Conservation (phyloP, 1,284 basidiomycete genomes). For the Phellinidium pouzarii region DNA sequence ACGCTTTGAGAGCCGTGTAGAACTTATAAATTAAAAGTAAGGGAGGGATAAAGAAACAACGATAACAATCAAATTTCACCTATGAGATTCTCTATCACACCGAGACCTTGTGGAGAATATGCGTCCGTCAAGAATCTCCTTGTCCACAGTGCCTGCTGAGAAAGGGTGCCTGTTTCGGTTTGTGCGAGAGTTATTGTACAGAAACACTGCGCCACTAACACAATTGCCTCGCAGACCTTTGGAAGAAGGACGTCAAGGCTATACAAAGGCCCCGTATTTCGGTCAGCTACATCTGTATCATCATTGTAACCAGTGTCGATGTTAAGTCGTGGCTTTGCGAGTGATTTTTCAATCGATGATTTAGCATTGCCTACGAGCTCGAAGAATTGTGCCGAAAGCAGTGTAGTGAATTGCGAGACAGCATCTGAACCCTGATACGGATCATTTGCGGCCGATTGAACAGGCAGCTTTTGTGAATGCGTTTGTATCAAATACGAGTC, state of each 20-base stretch:
- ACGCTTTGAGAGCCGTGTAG: slow-evolving; percentile 2
- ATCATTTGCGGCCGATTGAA: not conserved
- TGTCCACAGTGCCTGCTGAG: slow-evolving; percentile 7
- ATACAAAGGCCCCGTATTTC: slow-evolving; percentile 20
- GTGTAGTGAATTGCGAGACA: slow-evolving; percentile 39
- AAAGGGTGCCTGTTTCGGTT: slow-evolving; percentile 29
- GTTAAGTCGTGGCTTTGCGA: slow-evolving; percentile 29
- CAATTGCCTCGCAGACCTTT: slow-evolving; percentile 72
- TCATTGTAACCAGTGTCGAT: not conserved
- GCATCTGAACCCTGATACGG: slow-evolving; percentile 23
- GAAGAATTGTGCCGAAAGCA: slow-evolving; percentile 49
- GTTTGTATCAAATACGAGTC: slow-evolving; percentile 66
- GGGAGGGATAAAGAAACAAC: not conserved
- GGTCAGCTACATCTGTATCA: not conserved
- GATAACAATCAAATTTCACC: not conserved
- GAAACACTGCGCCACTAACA: slow-evolving; percentile 73
- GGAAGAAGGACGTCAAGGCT: slow-evolving; percentile 61
- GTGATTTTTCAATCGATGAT: slow-evolving; percentile 41
- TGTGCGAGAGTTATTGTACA: slow-evolving; percentile 56
- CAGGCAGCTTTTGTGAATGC: slow-evolving; percentile 26
- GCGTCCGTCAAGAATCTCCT: slow-evolving; percentile 11
- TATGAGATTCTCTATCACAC: slow-evolving; percentile 14
- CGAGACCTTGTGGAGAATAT: not conserved
- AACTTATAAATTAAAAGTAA: not conserved
- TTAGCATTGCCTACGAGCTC: slow-evolving; percentile 46